Base-by-base conservation (phyloP, 2,329 filamentous ascomycete species). In the Penicillium sp. region DNA sequence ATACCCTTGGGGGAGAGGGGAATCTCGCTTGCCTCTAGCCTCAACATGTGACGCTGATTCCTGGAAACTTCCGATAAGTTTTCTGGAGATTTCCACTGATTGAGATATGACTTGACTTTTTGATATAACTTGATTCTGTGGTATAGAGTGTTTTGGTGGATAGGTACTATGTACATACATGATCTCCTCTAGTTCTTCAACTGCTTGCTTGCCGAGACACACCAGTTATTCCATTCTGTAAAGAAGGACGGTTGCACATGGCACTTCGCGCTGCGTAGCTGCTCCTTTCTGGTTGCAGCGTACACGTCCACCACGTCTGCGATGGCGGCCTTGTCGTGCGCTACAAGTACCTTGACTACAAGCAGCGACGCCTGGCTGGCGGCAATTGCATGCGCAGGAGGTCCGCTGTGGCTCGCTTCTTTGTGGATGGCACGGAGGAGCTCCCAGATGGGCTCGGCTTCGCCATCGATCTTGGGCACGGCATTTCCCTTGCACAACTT, bases 191-290 rank as follows among this genome's bases (percentile, higher is more conserved):
- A 71, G 41, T 59, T 63, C 59, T 72, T 72, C 56, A 72, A 58
- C 59, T 68, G 66, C 62, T 71, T 71, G 20, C 71, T 69, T n/a
- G 68, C 67, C 20, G 70, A 69, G 41, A 72, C 69, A 63, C 79
- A 83, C 87, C 87, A 90, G 63, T 88, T 88, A 56, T 83, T 77
- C 84, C 85, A 89, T 53, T 89, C 85, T 2, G 76, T 75, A 59
- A 88, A 87, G 68, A 89, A 86, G 0, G 76, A 76, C 20, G 79
- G 76, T 68, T 85, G 83, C 41, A 88, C 75, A 68, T 78, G 80
- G 38, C 76, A 77, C 62, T 78, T 76, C 29, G 79, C 79, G 57
- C 74, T 72, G 28, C 78, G 69, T 52, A 84, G 75, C 76, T 83
- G 86, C 41, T 73, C 70, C 44, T 78, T 73, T 68, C 84, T 78